Evolutionary conservation across 805 yeast genomes (phyloP), one percentile per base, ranked within the genome.

Genomic region (Cyberlindnera suaveolens): DNA sequence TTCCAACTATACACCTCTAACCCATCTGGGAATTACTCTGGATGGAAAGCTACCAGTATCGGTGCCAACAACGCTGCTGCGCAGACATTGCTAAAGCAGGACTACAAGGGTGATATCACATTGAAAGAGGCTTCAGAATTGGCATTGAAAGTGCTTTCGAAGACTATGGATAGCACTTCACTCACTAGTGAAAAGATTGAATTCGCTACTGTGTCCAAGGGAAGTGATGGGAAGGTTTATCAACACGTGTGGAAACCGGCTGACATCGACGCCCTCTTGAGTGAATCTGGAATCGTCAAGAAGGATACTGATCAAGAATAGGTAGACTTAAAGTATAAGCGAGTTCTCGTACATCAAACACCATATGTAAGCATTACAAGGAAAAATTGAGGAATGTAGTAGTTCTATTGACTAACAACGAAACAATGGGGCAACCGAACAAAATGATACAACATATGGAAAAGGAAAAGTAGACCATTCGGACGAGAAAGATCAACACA

Each of bases 61-160:
- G 99, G 99, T 34, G 96, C 97, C 40, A 93, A 93, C 68, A 89
- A 88, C 50, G 78, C 96, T 7, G 90, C 96, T 36, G 97, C 97
- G 1, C 99, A 93, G 69, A 91, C 99, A 1, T 69, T 93, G 50
- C 74, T 93, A 60, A 93, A 93, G 67, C 96, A 90, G 68, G 99
- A 93, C 57, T 93, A 86, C 70, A 88, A 85, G 61, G 91, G 86
- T 54, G 93, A 85, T 44, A 65, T 87, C 54, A 63, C 74, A 18
- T 65, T 86, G 49, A 72, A 76, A 38, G 95, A 82, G 41, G 97
- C 96, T 5, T 76, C 86, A 46, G 86, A 82, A 52, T 72, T 93
- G 61, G 97, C 97, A 8, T 72, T 93, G 60, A 88, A 89, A 67
- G 95, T 93, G 33, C 75, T 93, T 49, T 80, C 93, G 42, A 93